Percentiles rank a stretch among this genome's conserved stretches.
phyloP scores from a whole-genome alignment of 257 asterid genomes.

The Thymus mandschuricus region DNA sequence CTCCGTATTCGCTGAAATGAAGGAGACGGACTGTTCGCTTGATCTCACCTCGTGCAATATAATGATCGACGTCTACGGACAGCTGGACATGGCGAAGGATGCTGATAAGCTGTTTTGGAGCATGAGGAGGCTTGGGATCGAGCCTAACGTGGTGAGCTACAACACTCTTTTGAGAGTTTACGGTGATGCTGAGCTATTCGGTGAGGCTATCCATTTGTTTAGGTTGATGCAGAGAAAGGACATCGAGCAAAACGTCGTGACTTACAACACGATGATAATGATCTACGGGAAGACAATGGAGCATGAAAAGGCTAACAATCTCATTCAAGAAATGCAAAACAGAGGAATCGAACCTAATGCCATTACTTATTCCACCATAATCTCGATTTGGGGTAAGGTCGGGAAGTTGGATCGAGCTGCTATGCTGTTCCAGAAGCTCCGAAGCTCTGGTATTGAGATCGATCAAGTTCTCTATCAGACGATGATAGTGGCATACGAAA shows the following conservation, averaged over 20 bases:
- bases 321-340: conserved; percentile 79
- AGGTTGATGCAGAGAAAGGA: conserved; percentile 94
- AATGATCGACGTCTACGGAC: conserved; percentile 96
- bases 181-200: conserved; percentile 92
- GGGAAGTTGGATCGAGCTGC: conserved; percentile 93
- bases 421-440: conserved; percentile 78
- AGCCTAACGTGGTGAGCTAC: conserved; percentile 86
- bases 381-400: conserved; percentile 87
- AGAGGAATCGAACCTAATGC: conserved; percentile 87
- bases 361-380: conserved; percentile 86
- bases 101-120: conserved; percentile 96
- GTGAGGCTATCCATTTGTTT: conserved; percentile 94
- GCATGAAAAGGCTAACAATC: conserved; percentile 94
- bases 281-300: conserved; percentile 90
- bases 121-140: conserved; percentile 83
- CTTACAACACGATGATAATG: conserved; percentile 92
- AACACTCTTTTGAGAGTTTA: conserved; percentile 89
- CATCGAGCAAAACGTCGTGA: conserved; percentile 86
- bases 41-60: conserved; percentile 89
- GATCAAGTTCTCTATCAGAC: conserved; percentile 95
- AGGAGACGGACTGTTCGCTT: conserved; percentile 60
- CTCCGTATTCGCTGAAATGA: conserved; percentile 80
- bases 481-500: conserved; percentile 88
- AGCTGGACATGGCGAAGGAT: conserved; percentile 92
- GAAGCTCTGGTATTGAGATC: conserved; percentile 77